A percentile compares a stretch with the other conserved stretches of the same genome.
These are phyloP conservation scores for Talaromyces sp. DNA, from an alignment of 2,329 filamentous ascomycete species.

Conservation along the genomic window DNA sequence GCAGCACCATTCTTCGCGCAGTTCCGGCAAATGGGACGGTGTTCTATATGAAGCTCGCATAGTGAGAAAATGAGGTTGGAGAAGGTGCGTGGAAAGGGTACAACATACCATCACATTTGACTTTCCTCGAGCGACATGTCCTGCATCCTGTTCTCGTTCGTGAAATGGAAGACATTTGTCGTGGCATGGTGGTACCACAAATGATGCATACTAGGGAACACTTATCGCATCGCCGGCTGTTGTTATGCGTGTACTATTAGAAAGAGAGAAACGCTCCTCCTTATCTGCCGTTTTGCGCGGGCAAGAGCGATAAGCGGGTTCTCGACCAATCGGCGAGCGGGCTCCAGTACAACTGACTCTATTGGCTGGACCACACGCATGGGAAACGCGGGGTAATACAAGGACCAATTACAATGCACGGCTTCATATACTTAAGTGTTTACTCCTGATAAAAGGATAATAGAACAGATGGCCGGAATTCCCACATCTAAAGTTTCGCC, in stretches of 20 bases:
- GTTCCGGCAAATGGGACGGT: constrained; percentile 17
- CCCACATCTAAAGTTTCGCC: not conserved
- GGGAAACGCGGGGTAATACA: not conserved
- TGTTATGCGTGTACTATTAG: not conserved
- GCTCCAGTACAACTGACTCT: too few species aligned
- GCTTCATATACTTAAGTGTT: not conserved
- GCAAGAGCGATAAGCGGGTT: not conserved
- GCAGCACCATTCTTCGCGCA: constrained; percentile 11
- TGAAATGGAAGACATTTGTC: constrained; percentile 11
- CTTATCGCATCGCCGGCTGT: not conserved
- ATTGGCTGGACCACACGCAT: not conserved
- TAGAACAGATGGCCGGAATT: not conserved
- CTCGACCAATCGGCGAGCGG: not conserved
- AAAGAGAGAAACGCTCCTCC: not conserved
- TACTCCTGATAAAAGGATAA: not conserved
- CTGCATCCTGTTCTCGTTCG: constrained; percentile 20
- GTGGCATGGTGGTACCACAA: not conserved
- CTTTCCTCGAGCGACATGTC: constrained; percentile 18
- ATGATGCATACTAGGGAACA: not conserved
- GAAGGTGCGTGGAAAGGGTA: not conserved
- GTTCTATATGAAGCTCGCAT: constrained; percentile 1
- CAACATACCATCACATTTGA: constrained; percentile 21
- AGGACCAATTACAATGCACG: not conserved
- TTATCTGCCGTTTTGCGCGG: not conserved
- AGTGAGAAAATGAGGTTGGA: not conserved